phyloP scores from a whole-genome alignment of 805 yeast genomes.

The Saccharomycopsis sp. region DNA sequence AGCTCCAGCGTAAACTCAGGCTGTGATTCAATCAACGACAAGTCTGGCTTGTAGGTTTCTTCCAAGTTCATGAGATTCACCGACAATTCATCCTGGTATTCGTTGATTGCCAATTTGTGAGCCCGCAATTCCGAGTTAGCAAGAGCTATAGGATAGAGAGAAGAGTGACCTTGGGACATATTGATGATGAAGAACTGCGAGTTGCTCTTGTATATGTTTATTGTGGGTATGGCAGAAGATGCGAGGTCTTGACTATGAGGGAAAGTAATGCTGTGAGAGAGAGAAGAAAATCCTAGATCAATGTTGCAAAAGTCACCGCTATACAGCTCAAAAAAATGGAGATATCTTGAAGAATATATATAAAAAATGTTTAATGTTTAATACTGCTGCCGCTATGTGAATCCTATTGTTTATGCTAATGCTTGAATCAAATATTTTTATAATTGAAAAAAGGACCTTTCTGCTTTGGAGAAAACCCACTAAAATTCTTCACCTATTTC shows the following conservation, averaged over 20 bases:
- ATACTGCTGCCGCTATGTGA: not conserved
- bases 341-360: not conserved
- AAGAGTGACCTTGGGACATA: not conserved
- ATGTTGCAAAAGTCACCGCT: not conserved
- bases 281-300: not conserved
- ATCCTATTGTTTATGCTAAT: not conserved
- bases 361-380: too few relatives aligned
- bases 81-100: conserved; percentile 47
- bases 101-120: conserved; percentile 42
- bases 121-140: conserved; percentile 42
- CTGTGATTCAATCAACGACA: conserved; percentile 70
- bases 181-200: too few relatives aligned
- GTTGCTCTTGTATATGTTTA: too few relatives aligned
- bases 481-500: not conserved
- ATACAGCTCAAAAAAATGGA: not conserved
- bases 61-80: conserved; percentile 25
- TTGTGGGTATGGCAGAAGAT: too few relatives aligned
- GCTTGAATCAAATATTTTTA: not conserved
- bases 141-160: conserved; percentile 39
- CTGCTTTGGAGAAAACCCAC: not conserved
- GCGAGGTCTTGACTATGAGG: too few relatives aligned
- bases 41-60: conserved; percentile 37
- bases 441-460: not conserved
- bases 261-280: not conserved
- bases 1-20: conserved; percentile 66